Conservation (phyloP, 306 rosid genomes). For the Malus sylvestris region DNA sequence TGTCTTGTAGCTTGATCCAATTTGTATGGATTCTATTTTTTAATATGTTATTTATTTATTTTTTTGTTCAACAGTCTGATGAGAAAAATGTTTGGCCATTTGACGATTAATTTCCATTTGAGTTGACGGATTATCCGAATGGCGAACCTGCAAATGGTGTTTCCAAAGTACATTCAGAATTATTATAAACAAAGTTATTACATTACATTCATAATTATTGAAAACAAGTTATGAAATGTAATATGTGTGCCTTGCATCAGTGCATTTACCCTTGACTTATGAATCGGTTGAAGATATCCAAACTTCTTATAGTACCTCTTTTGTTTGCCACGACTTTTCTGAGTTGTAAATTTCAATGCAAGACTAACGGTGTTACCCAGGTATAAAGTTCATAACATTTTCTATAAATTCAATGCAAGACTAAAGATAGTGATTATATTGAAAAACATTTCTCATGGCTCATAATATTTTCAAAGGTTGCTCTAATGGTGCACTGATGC, state of each 20-base stretch:
- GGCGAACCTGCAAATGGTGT: constrained; percentile 73
- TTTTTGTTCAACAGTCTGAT: background rate
- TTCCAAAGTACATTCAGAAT: constrained; percentile 55
- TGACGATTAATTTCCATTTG: constrained; percentile 8
- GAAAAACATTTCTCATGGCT: no score
- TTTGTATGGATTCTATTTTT: no score
- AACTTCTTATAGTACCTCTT: constrained; percentile 1
- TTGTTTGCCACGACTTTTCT: constrained; percentile 51
- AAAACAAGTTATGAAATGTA: constrained; percentile 30
- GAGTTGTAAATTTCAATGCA: constrained; percentile 67
- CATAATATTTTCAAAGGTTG: background rate
- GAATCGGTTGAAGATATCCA: background rate
- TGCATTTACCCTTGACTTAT: background rate
- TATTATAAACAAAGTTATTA: constrained; percentile 39
- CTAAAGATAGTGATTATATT: no score
- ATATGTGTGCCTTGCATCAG: background rate
- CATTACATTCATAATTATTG: no score
- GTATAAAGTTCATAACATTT: constrained; percentile 20
- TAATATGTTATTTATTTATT: no score
- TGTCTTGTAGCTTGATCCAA: no score
- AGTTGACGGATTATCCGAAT: constrained; percentile 52
- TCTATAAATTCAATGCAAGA: no score
- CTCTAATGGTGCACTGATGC: background rate
- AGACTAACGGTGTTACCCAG: constrained; percentile 75
- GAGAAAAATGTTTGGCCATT: background rate